A percentile compares a stretch with the other conserved stretches of the same genome.
These are phyloP conservation scores for Aspergillus haitiensis DNA, from an alignment of 495 filamentous ascomycete species.

Conservation along the genomic window DNA sequence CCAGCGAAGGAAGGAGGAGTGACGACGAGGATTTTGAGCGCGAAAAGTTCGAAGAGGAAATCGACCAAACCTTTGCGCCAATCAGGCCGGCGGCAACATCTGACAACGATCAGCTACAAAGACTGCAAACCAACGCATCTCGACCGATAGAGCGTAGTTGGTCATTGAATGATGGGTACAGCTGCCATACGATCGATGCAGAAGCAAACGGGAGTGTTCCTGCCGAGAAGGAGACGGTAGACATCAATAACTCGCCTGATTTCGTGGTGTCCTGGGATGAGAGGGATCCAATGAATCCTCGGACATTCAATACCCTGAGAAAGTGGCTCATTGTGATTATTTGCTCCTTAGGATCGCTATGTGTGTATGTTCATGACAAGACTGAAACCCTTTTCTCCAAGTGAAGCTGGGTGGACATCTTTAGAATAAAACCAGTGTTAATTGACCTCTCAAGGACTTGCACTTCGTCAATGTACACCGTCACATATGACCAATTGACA, in stretches of 20 bases:
- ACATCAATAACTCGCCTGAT: conserved; percentile 24
- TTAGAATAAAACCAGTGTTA: background rate
- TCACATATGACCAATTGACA: conserved; percentile 79
- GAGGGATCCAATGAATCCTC: conserved; percentile 70
- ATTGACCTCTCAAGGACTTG: conserved; percentile 61
- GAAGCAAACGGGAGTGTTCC: conserved; percentile 25
- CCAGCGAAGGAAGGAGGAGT: conserved; percentile 19
- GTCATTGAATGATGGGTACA: conserved; percentile 65
- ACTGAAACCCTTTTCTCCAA: background rate
- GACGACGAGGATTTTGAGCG: conserved; percentile 16
- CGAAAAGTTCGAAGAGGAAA: conserved; percentile 18
- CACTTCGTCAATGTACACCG: conserved; percentile 84
- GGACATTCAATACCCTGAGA: conserved; percentile 61
- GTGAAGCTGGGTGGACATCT: background rate
- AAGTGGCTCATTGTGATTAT: conserved; percentile 82
- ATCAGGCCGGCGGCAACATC: conserved; percentile 22
- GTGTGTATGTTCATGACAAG: conserved; percentile 65
- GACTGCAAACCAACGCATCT: conserved; percentile 26
- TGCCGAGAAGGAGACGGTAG: conserved; percentile 22
- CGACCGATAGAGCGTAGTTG: conserved; percentile 42
- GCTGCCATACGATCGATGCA: conserved; percentile 43
- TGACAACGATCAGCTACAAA: conserved; percentile 26
- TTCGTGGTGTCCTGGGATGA: conserved; percentile 75
- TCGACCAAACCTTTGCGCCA: conserved; percentile 30
- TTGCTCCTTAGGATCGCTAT: conserved; percentile 68